phyloP scores from a whole-genome alignment of 2,329 filamentous ascomycete genomes.

The Fusarium anguioides region DNA sequence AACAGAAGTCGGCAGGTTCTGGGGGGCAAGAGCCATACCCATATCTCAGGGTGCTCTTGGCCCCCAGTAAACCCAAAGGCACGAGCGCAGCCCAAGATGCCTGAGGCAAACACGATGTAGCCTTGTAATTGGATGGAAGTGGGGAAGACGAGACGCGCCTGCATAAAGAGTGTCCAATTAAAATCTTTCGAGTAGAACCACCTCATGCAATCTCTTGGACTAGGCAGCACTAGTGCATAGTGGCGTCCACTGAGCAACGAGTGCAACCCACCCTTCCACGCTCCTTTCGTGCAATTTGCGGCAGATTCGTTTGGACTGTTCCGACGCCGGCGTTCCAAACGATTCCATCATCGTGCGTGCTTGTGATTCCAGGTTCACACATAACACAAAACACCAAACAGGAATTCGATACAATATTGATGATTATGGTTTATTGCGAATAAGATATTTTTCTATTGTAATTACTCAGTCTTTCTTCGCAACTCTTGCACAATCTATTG shows the following conservation, averaged over 20 bases:
- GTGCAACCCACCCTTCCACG: constrained; percentile 11
- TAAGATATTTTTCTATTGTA: background rate
- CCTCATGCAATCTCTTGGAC: constrained; percentile 29
- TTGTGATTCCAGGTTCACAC: constrained; percentile 2
- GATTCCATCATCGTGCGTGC: constrained; percentile 16
- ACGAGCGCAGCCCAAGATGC: constrained; percentile 39
- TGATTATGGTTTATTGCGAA: background rate
- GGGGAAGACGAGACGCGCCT: constrained; percentile 39
- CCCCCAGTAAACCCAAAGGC: constrained; percentile 38
- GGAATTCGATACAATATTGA: background rate
- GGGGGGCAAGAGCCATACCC: constrained; percentile 45
- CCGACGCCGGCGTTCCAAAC: constrained; percentile 26
- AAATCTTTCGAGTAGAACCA: background rate
- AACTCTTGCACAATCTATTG: background rate
- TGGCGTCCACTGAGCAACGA: constrained; percentile 14
- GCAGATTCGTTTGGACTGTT: constrained; percentile 27
- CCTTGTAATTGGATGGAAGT: constrained; percentile 33
- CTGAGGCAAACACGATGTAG: constrained; percentile 35
- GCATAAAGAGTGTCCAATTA: constrained; percentile 40
- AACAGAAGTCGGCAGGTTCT: constrained; percentile 40
- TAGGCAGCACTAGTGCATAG: constrained; percentile 9
- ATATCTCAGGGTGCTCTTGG: constrained; percentile 38
- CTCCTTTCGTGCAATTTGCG: constrained; percentile 20
- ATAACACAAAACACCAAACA: constrained; percentile 5
- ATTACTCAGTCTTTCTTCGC: background rate